Evolutionary conservation across 768 basidiomycete species (phyloP).

Genomic region (Suillus variegatus): DNA sequence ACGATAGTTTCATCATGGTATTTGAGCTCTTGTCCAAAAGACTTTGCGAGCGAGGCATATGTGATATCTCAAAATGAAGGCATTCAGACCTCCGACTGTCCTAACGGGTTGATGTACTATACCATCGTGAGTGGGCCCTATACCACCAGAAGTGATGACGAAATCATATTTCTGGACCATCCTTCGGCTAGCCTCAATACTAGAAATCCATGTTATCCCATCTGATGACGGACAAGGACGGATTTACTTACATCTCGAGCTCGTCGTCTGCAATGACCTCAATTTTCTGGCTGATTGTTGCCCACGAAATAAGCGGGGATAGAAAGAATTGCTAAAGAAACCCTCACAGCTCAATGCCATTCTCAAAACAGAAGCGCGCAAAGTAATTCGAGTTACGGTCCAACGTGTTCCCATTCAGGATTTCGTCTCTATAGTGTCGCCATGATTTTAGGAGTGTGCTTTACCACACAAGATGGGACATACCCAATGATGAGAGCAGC

Average conservation of each 20-base stretch:
- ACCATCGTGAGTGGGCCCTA: conserved; percentile 92
- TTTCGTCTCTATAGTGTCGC: conserved; percentile 68
- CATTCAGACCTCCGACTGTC: conserved; percentile 1
- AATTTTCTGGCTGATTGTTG: conserved; percentile 65
- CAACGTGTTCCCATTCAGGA: conserved; percentile 88
- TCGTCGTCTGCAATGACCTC: conserved; percentile 93
- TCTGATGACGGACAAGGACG: not conserved
- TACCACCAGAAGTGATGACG: conserved; percentile 89
- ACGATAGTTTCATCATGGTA: conserved; percentile 78
- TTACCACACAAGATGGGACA: conserved; percentile 17
- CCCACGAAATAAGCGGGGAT: conserved; percentile 17
- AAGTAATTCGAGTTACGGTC: conserved; percentile 86
- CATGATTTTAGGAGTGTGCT: not conserved
- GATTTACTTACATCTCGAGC: conserved; percentile 63
- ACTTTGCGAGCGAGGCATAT: conserved; percentile 82
- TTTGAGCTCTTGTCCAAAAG: conserved; percentile 70
- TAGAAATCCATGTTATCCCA: conserved; percentile 28
- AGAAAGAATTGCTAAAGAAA: not conserved
- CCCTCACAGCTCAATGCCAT: conserved; percentile 75
- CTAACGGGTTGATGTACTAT: conserved; percentile 15
- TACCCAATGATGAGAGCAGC: conserved; percentile 79
- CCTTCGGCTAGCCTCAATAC: conserved; percentile 81
- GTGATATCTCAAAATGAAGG: conserved; percentile 69
- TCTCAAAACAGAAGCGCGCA: conserved; percentile 86
- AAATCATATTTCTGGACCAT: conserved; percentile 86